Base-by-base conservation (phyloP, 805 yeast genomes). In the Metschnikowia vanudenii region DNA sequence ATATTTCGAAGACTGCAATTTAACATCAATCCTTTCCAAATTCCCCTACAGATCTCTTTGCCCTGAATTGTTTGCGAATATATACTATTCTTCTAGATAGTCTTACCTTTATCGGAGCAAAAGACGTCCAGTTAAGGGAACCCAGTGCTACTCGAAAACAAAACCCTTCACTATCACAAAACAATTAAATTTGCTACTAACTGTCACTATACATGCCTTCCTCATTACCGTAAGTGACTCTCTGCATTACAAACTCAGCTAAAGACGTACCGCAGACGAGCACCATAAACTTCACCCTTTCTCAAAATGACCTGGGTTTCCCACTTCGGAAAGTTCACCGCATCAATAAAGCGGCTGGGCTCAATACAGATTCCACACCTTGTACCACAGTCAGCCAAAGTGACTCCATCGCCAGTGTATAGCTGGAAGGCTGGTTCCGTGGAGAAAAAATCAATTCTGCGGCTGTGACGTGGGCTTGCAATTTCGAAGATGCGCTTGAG, bases 371-470 rank as follows among this genome's bases (percentile, higher is more conserved):
- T 75, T 3, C 87, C 88, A 43, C 75, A 61, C 52, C 75, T 61
- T 69, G 74, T 43, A 12, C 19, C 20, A n/a, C 28, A 34, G 1
- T 64, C 71, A 17, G 65, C 63, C 30, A 71, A 70, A 43, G 69
- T 55, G 37, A 76, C 69, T 43, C 68, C 67, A 54, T 77, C 82
- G 18, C 85, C 86, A 26, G 87, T 81, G 63, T 82, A 83, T 34
- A 83, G 67, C 61, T 82, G 87, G 69, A 79, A 81, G 2, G 81
- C 67, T 6, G 88, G 89, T 48, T 83, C 89, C 3, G 88, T 83
- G 7, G 85, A 69, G 14, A 61, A 57, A 8, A 77, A 75, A 17
- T 62, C 61, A 33, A 83, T 57, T 38, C 67, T 64, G 40, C 75
- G 56, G 7, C 65, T 61, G 3, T 81, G 64, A 18, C 64, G 65